Evolutionary conservation across 305 asterid genomes (phyloP).

Genomic region (Rubia tinctorum): DNA sequence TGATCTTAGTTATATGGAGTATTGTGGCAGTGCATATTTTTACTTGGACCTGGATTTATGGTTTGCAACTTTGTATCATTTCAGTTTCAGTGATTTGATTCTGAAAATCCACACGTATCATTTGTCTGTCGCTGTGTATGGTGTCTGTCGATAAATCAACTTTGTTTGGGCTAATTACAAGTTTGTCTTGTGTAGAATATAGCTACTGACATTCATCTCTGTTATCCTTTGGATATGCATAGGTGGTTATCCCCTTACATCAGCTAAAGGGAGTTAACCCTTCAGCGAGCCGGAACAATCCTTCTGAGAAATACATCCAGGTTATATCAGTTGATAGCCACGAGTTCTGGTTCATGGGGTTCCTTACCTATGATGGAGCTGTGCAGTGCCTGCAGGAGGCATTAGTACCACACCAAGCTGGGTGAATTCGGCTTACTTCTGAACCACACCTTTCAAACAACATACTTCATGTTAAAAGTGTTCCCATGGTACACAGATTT

Average conservation of each 20-base stretch:
- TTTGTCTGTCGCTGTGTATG: background rate
- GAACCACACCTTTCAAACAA: background rate
- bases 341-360: conserved; percentile 98
- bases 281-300: conserved; percentile 66
- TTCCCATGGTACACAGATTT: background rate
- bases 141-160: background rate
- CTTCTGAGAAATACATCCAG: conserved; percentile 83
- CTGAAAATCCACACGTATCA: background rate
- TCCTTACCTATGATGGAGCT: conserved; percentile 67
- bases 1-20: background rate
- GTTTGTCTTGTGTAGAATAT: background rate
- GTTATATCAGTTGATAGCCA: conserved; percentile 87
- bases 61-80: background rate
- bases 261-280: conserved; percentile 90
- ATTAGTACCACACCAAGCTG: conserved; percentile 46
- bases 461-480: background rate
- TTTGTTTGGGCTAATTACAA: background rate
- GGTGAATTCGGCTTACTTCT: conserved; percentile 25
- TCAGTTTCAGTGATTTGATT: background rate
- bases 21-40: background rate
- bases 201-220: conserved; percentile 6
- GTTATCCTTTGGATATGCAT: conserved; percentile 16
- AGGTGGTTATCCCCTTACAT: conserved; percentile 96
- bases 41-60: background rate
- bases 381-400: conserved; percentile 63